Evolutionary conservation across 78 protist species (phyloP).

Genomic region (Diacronema lutheri): DNA sequence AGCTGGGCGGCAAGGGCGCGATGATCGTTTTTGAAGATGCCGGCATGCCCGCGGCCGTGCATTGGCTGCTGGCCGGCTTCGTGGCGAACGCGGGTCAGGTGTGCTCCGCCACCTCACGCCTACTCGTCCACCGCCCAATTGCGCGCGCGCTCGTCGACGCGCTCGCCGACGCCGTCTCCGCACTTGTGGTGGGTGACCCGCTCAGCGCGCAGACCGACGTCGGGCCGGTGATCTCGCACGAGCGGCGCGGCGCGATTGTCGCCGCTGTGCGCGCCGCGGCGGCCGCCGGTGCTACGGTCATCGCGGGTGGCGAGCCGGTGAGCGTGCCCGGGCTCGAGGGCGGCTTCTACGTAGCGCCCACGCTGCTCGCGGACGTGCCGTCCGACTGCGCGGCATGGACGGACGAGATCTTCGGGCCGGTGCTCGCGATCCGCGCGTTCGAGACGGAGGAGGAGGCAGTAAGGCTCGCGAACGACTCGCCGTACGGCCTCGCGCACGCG

Average conservation of each 20-base stretch:
- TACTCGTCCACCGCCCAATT: background rate
- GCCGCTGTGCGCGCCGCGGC: background rate
- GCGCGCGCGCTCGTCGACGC: background rate
- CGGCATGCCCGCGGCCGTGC: background rate
- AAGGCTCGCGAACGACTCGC: background rate
- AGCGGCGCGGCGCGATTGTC: background rate
- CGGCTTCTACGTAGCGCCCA: background rate
- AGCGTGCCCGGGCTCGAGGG: background rate
- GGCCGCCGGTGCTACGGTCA: background rate
- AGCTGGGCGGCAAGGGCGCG: conserved; percentile 26
- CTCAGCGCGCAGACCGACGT: background rate
- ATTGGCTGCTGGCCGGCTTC: background rate
- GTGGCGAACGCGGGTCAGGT: background rate
- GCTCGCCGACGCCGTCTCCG: background rate
- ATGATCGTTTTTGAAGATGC: background rate
- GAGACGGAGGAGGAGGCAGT: background rate
- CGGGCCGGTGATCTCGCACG: background rate
- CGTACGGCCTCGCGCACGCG: background rate
- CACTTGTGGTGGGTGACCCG: background rate
- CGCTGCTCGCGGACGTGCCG: background rate
- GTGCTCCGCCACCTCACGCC: background rate
- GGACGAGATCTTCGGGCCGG: conserved; percentile 8
- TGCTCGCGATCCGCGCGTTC: background rate
- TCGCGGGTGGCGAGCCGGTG: background rate
- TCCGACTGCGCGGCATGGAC: background rate